Percentiles rank a stretch among this genome's conserved stretches.
These are phyloP conservation scores for Phaeotremella skinneri DNA, from an alignment of 768 basidiomycete species.

Conservation along the genomic window DNA sequence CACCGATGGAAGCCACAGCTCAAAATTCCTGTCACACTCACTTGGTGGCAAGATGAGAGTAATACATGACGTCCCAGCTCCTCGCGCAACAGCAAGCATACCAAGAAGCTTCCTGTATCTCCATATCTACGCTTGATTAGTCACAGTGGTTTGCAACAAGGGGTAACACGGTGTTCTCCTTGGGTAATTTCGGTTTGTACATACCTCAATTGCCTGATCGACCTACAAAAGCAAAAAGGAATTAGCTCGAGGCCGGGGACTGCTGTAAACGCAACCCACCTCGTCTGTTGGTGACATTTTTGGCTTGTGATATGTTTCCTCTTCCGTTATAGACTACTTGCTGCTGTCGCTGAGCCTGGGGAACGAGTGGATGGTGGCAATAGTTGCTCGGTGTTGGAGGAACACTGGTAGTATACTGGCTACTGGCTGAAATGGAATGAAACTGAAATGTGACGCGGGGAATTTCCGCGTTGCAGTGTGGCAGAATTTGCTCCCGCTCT, in stretches of 20 bases:
- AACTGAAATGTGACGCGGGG: too few species aligned
- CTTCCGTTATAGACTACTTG: not conserved
- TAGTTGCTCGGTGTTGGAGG: too few species aligned
- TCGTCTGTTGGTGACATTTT: conserved; percentile 33
- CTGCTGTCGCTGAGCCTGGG: too few species aligned
- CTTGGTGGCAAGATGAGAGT: conserved; percentile 92
- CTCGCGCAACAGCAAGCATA: conserved; percentile 90
- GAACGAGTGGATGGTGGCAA: too few species aligned
- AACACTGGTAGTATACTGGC: too few species aligned
- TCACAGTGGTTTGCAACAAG: not conserved
- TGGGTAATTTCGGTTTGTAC: conserved; percentile 57
- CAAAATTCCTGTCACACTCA: conserved; percentile 50
- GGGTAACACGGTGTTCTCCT: conserved; percentile 92
- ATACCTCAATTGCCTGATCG: conserved; percentile 44
- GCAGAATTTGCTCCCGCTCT: conserved; percentile 1
- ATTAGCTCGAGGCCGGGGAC: conserved; percentile 12
- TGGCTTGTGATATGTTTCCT: not conserved
- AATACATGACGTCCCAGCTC: conserved; percentile 98
- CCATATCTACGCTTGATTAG: conserved; percentile 52
- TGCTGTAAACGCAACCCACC: conserved; percentile 10
- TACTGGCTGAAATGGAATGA: too few species aligned
- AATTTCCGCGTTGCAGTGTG: too few species aligned
- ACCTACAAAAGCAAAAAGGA: conserved; percentile 16
- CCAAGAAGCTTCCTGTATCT: conserved; percentile 99
- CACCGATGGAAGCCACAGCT: conserved; percentile 52